Evolutionary conservation across 1,284 basidiomycete species (phyloP), one percentile per base, ranked within the genome.

Genomic region (Cryptococcus deneoformans): DNA sequence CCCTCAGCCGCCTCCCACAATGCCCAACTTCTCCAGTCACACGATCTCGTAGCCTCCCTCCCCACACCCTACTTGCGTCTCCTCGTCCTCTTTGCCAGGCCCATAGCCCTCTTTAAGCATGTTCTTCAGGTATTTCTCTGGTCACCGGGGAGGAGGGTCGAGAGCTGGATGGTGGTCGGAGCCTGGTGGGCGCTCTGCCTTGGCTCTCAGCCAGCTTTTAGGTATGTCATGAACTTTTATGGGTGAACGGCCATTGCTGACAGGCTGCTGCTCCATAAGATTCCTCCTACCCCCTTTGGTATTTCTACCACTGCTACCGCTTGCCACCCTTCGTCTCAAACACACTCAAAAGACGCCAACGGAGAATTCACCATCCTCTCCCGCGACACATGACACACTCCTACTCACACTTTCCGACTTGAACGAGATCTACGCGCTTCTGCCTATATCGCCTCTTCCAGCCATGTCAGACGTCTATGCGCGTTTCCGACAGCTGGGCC

Each of bases 151-250:
- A 73, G 79, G 8, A 84, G 84, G 80, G 84, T 87, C 58, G 83
- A 89, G 56, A 84, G 85, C 62, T 88, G 84, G 80, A 82, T 91
- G 2, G 73, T 83, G 0, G 73, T 93, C 35, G 85, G 81, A 0
- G 72, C 72, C 0, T 91, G 89, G 89, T 93, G 90, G 88, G 82
- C 82, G 0, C 38, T 85, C n/a, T 90, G 88, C 76, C 79, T 92
- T 43, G 80, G 86, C 34, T 78, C 83, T 1, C 81, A 82, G 24
- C 75, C 79, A 14, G 79, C 79, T 6, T 77, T 89, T 63, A 83
- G 82, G 86, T 87, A 59, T 59, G 82, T 79, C n/a, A 29, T 29
- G 29, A 29, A 29, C 29, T 29, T 29, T 29, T 49, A 34, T 20
- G 5, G 20, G 6, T 12, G 24, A 35, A 16, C 6, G 9, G 12